Base-by-base conservation (phyloP, 2,329 filamentous ascomycete genomes). In the Colletotrichum noveboracense region DNA sequence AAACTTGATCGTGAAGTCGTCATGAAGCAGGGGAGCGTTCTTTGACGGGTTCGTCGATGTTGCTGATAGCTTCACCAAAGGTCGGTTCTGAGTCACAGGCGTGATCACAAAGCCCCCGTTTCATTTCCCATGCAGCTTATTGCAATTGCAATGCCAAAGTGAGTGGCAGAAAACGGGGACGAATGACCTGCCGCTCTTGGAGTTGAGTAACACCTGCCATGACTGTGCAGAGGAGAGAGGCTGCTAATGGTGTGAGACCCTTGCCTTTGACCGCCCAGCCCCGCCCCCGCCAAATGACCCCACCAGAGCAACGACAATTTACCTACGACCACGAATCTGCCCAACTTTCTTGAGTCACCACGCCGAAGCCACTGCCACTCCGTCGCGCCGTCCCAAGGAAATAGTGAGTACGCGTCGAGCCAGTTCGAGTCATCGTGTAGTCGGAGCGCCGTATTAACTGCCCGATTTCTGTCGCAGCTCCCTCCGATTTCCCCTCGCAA, bases 241-340 rank as follows among this genome's bases (percentile, higher is more conserved):
- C 43, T 21, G 43, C 43, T 21, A 21, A 38, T 32, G 34, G 68
- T 73, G 70, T 18, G 36, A 48, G 71, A 73, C 58, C 74, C 74
- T 61, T 64, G 62, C 65, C 32, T 65, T 76, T 76, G 74, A 76
- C 74, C 74, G 74, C 74, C 74, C 74, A 74, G 74, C 70, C 70
- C 74, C 74, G 74, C 74, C 74, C 74, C 74, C 74, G 70, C 74
- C 74, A 76, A 76, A 73, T 48, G 62, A 75, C 74, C 74, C 70
- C 74, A 76, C 70, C 70, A 71, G 34, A 69, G 74, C 65, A 69
- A 66, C 74, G 74, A 76, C 70, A 74, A 76, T 74, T 76, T 76
- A 76, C 74, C 74, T 52, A 24, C n/a, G 18, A 48, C 38, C 38
- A 48, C 38, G 43, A 52, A 76, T 70, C 58, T 10, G 24, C 56